Evolutionary conservation across 2,329 filamentous ascomycete genomes (phyloP), one percentile per base, ranked within the genome.

Genomic region (Rugonectria rugulosa): DNA sequence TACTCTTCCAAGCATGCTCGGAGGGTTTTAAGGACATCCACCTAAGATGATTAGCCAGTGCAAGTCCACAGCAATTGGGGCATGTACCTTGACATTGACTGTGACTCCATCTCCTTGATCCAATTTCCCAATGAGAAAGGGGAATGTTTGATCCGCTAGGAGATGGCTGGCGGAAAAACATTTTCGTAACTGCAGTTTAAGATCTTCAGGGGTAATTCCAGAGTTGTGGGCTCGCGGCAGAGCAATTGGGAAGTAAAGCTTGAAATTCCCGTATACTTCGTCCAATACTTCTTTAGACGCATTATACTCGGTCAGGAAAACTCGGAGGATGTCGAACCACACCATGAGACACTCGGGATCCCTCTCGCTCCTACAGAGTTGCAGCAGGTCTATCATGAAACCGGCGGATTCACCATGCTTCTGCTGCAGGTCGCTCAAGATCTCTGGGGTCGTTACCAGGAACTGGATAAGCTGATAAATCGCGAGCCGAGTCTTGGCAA

Each of bases 241-340:
- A 0, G 82, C 84, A 51, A 87, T 86, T 14, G 84, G 84, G 58
- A 85, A 87, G 66, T 86, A 87, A 24, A 80, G 80, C 12, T 84
- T 85, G 68, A 84, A 85, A 1, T 78, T 71, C 50, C 78, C 78
- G 67, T 85, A 86, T 2, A 83, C 74, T 51, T 81, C 77, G 26
- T 78, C 77, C 8, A 78, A 72, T 2, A 83, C 71, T 8, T 81
- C 78, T 5, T 75, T 58, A 0, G 81, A 77, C 1, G 78, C 73
- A 0, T 73, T 71, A 46, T 80, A 84, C 12, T 75, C 72, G 3
- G 73, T 67, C 8, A 84, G 67, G 24, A 85, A 77, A 3, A 67
- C 64, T 46, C 71, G 70, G 19, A 85, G 60, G 21, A 81, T 80
- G 23, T 75, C 75, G 61, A 87, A 86, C 84, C 84, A 87, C 4